Conservation (phyloP, 768 basidiomycete species). For the Cyathus striatus region DNA sequence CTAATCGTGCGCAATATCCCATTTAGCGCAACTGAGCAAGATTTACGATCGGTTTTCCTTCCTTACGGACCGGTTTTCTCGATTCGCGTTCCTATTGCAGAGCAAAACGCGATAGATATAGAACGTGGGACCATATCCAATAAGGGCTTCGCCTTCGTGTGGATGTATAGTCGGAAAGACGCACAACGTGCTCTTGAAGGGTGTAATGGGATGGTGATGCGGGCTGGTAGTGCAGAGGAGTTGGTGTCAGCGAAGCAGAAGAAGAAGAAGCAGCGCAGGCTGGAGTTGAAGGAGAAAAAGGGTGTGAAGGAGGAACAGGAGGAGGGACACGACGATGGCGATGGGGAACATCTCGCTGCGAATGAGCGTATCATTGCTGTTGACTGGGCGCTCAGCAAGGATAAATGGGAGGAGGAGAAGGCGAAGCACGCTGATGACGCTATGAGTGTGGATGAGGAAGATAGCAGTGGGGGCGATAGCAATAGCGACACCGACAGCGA, state of each 20-base stretch:
- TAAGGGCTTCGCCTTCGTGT: slow-evolving; percentile 94
- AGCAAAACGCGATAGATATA: slow-evolving; percentile 23
- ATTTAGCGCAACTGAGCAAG: slow-evolving; percentile 77
- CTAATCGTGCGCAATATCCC: slow-evolving; percentile 91
- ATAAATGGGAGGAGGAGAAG: slow-evolving; percentile 83
- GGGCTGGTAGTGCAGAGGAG: slow-evolving; percentile 54
- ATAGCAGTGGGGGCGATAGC: slow-evolving; percentile 8
- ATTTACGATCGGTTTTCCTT: slow-evolving; percentile 81
- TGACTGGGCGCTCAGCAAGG: slow-evolving; percentile 95
- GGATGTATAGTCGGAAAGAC: slow-evolving; percentile 84
- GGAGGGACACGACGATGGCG: slow-evolving; percentile 24
- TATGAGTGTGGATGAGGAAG: slow-evolving; percentile 28
- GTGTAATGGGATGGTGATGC: slow-evolving; percentile 71
- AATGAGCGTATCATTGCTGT: slow-evolving; percentile 77
- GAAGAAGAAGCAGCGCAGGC: slow-evolving; percentile 53
- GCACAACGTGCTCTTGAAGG: slow-evolving; percentile 78
- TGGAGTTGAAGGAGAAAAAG: slow-evolving; percentile 44
- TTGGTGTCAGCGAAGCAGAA: slow-evolving; percentile 63
- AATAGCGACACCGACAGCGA: slow-evolving; percentile 15
- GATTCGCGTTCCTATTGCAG: slow-evolving; percentile 65
- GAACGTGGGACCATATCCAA: slow-evolving; percentile 17
- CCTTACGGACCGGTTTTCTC: slow-evolving; percentile 85
- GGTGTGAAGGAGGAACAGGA: slow-evolving; percentile 28
- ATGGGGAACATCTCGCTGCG: slow-evolving; percentile 30
- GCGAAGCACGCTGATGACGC: slow-evolving; percentile 44